A percentile compares a stretch with the other conserved stretches of the same genome.
These are phyloP conservation scores for Lasiodiplodia sp. DNA, from an alignment of 2,329 filamentous ascomycete species.

Conservation along the genomic window DNA sequence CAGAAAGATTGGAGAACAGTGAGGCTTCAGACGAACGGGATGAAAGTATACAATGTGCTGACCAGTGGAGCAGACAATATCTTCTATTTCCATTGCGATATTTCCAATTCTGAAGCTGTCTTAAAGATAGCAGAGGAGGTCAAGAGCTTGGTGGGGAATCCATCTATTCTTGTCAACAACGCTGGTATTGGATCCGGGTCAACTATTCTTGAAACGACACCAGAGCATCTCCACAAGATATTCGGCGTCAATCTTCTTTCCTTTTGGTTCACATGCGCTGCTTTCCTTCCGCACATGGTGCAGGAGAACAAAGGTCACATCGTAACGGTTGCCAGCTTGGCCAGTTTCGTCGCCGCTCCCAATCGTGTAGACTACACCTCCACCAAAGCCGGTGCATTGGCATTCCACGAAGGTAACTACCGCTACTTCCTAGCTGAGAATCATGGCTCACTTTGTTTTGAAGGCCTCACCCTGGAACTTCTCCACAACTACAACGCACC, in stretches of 20 bases:
- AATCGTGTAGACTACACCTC: constrained; percentile 61
- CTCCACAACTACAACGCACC: constrained; percentile 48
- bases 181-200: constrained; percentile 42
- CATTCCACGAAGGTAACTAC: constrained; percentile 59
- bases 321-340: constrained; percentile 62
- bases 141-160: constrained; percentile 36
- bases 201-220: constrained; percentile 42
- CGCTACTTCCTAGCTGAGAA: neutral
- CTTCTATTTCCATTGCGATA: constrained; percentile 44
- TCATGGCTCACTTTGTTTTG: neutral
- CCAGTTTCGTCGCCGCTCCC: constrained; percentile 56
- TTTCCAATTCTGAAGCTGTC: constrained; percentile 41
- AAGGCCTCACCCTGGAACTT: constrained; percentile 49
- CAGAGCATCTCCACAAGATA: constrained; percentile 42
- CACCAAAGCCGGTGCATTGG: constrained; percentile 60
- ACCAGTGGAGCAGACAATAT: constrained; percentile 37
- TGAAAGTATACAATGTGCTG: neutral
- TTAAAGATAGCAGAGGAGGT: constrained; percentile 37
- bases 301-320: constrained; percentile 55
- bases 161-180: constrained; percentile 47
- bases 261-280: constrained; percentile 43
- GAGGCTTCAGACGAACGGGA: constrained; percentile 21
- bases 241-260: constrained; percentile 47
- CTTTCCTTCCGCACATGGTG: constrained; percentile 48
- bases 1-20: constrained; percentile 40